Evolutionary conservation across 106 monocot species (phyloP), one percentile per base, ranked within the genome.

Genomic region (Vanilla planifolia): DNA sequence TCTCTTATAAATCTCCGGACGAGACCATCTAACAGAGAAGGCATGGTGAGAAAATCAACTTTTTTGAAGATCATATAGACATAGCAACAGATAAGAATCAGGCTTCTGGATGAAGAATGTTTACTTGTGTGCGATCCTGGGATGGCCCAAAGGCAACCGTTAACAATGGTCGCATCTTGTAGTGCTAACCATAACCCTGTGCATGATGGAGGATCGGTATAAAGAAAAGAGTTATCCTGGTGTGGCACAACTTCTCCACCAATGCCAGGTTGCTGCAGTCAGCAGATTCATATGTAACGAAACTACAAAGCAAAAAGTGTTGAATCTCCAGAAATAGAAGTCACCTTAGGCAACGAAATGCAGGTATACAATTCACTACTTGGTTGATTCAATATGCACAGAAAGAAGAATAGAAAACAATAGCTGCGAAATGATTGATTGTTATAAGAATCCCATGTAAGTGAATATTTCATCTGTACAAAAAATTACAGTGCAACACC

Each of bases 201-300:
- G 73, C 96, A 98, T 37, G 91, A 81, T 46, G 77, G 40, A 51
- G 96, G 96, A n/a, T 84, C 87, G 5, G 96, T 98, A 44, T 74
- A 71, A 6, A 98, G 74, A 66, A 98, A 98, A 26, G 96, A 87
- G 61, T 85, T 92, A 56, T 98, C 96, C 76, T 98, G 96, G 77
- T 98, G 96, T 5, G 96, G 96, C 42, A 92, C 88, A 33, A 92
- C 96, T 75, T 91, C 96, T 61, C 91, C 96, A 24, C 96, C 91
- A 69, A 98, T 98, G 47, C 96, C 91, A 8, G 96, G 96, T 98
- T 98, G 96, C 96, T 98, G 61, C 59, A 80, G 10, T 16, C 19
- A 40, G 48, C 55, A 8, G 10, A 66, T 23, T 28, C 29, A 53
- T n/a, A 43, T 51, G 17, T 53, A 14, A 25, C 24, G 26, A n/a